Conservation (phyloP, 805 yeast species). For the Cyberlindnera galapagoensis region DNA sequence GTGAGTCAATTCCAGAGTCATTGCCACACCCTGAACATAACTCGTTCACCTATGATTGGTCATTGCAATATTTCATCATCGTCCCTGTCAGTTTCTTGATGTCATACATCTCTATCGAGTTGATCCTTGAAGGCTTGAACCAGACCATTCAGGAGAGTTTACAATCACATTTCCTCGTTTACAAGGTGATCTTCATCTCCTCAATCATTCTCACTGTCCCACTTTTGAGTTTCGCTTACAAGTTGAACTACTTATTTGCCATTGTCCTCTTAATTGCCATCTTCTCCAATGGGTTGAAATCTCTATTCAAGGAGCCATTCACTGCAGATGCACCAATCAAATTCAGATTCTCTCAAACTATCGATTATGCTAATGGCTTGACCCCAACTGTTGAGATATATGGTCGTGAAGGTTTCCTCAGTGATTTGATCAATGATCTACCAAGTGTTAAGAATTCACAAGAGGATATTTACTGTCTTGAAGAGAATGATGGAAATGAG, state of each 20-base stretch:
- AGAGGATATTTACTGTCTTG: constrained; percentile 29
- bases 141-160: constrained; percentile 69
- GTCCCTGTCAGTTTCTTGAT: constrained; percentile 60
- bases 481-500: constrained; percentile 40
- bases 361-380: constrained; percentile 35
- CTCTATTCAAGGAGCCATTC: constrained; percentile 50
- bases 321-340: constrained; percentile 60
- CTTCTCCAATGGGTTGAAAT: constrained; percentile 30
- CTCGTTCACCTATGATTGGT: constrained; percentile 72
- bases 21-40: constrained; percentile 18
- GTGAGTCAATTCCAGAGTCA: constrained; percentile 5
- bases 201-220: constrained; percentile 41
- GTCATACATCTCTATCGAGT: constrained; percentile 43
- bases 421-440: constrained; percentile 44
- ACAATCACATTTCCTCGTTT: constrained; percentile 33
- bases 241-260: constrained; percentile 48
- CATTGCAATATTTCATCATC: constrained; percentile 58
- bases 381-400: constrained; percentile 35
- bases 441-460: constrained; percentile 50
- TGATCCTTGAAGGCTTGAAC: constrained; percentile 56
- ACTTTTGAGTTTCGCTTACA: constrained; percentile 62
- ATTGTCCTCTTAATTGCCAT: constrained; percentile 32
- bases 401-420: constrained; percentile 46
- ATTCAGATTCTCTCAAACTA: constrained; percentile 58
- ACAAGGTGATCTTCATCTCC: constrained; percentile 27